phyloP scores from a whole-genome alignment of 305 asterid species.

The Ilex paraguariensis region DNA sequence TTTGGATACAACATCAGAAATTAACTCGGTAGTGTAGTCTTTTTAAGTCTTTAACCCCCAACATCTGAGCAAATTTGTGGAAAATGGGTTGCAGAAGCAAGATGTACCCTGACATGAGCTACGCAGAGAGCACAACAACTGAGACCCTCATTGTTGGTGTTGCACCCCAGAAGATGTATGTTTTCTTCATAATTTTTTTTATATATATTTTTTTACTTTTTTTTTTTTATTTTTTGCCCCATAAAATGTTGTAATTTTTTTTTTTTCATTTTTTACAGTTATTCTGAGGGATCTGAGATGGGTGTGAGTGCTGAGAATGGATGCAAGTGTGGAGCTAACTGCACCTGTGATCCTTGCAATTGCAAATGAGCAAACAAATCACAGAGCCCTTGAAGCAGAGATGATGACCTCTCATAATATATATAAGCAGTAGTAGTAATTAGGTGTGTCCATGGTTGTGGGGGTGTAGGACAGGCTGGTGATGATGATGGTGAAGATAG shows the following conservation, averaged over 20 bases:
- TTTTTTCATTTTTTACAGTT: constrained; percentile 15
- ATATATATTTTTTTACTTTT: not conserved
- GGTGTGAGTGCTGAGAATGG: constrained; percentile 46
- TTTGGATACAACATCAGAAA: no score
- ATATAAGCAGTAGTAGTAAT: no score
- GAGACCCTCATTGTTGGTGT: constrained; percentile 59
- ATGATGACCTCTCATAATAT: no score
- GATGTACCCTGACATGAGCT: constrained; percentile 63
- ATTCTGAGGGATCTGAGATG: constrained; percentile 34
- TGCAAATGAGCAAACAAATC: constrained; percentile 38
- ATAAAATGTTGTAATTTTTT: no score
- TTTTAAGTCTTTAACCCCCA: no score
- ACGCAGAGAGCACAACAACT: constrained; percentile 38
- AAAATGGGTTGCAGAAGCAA: constrained; percentile 39
- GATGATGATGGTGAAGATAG: no score
- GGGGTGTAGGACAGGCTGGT: no score
- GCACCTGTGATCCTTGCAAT: constrained; percentile 71
- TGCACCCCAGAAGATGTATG: constrained; percentile 52
- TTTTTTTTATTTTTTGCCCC: not conserved
- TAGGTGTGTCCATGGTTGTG: no score
- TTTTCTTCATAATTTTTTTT: not conserved
- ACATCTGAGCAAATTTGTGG: no score
- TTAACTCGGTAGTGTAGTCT: no score
- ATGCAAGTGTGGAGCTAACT: constrained; percentile 73
- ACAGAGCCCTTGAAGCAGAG: no score